Base-by-base conservation (phyloP, 768 basidiomycete species). In the Termitomyces sp. region DNA sequence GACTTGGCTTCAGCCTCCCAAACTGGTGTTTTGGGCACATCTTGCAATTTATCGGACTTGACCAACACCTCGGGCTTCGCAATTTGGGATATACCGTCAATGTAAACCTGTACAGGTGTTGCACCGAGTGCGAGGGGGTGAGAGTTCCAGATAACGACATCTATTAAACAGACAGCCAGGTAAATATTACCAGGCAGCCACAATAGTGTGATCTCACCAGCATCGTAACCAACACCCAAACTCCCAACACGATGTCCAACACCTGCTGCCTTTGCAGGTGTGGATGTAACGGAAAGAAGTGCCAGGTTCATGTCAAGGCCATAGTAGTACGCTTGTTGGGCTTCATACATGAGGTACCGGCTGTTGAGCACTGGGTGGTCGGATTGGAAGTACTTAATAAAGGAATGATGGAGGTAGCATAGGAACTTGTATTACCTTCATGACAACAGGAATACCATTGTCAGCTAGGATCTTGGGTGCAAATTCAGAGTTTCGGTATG, bases 41-140 rank as follows among this genome's bases (percentile, higher is more conserved):
- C 52, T 62, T 91, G 88, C 50, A 80, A 75, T 1, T 67, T 63
- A 0, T 63, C 58, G 0, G 81, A 78, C 66, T 90, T 90, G 6
- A 60, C 53, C 1, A 73, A 53, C 1, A 69, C 59, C 38, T 72
- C 58, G 0, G 84, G 73, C 2, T 66, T 26, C 5, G 64, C 53
- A 18, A 77, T 66, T 68, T 94, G 93, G 0, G 84, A 68, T 56
- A 94, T 87, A 12, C 92, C 92, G 62, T 95, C 93, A 55, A 94
- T 86, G 69, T 80, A 92, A 0, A 92, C 90, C 64, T 94, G 91
- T 4, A 74, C 70, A 0, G 93, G 92, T 1, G 90, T 92, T 0
- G 92, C 87, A 22, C 91, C 92, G 4, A 94, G 75, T 0, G 81
- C 66, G 26, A 95, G 77, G 0, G 92, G 93, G 68, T 93, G 90